phyloP scores from a whole-genome alignment of 192 early-diverging fungal genomes.

The Blastocladiella britannica region DNA sequence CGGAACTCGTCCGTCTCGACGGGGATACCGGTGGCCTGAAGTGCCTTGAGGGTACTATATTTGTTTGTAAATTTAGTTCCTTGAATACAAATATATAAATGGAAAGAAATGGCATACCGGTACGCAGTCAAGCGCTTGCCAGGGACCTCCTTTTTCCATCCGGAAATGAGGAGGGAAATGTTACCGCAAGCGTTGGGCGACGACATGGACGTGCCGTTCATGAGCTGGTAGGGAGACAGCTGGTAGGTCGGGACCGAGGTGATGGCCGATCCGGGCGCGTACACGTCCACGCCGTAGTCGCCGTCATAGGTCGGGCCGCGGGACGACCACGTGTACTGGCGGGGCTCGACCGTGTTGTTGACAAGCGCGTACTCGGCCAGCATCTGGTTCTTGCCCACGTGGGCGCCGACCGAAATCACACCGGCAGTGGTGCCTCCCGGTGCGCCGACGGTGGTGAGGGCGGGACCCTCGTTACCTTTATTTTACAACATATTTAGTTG shows the following conservation, averaged over 20 bases:
- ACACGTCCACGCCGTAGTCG: conserved; percentile 53
- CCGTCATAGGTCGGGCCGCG: conserved; percentile 76
- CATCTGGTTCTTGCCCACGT: conserved; percentile 63
- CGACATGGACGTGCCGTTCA: conserved; percentile 92
- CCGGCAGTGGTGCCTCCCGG: conserved; percentile 54
- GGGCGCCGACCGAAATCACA: conserved; percentile 84
- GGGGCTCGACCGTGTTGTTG: conserved; percentile 45
- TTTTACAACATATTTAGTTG: no score
- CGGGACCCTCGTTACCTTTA: conserved; percentile 89
- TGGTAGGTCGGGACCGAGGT: conserved; percentile 73
- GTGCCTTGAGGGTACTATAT: conserved; percentile 55
- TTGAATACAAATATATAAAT: no score
- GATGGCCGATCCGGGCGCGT: conserved; percentile 80
- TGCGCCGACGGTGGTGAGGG: conserved; percentile 57
- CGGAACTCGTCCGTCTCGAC: conserved; percentile 48
- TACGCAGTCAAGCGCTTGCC: conserved; percentile 45
- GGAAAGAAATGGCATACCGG: no score
- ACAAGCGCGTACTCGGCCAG: conserved; percentile 67
- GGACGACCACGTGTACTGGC: conserved; percentile 71
- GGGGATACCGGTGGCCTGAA: conserved; percentile 50
- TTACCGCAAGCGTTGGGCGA: conserved; percentile 81
- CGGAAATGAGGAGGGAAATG: conserved; percentile 63
- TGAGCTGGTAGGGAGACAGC: conserved; percentile 39
- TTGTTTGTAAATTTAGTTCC: no score
- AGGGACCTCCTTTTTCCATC: conserved; percentile 44